Evolutionary conservation across 2,329 filamentous ascomycete species (phyloP), one percentile per base, ranked within the genome.

Genomic region (Xylariaceae sp.): DNA sequence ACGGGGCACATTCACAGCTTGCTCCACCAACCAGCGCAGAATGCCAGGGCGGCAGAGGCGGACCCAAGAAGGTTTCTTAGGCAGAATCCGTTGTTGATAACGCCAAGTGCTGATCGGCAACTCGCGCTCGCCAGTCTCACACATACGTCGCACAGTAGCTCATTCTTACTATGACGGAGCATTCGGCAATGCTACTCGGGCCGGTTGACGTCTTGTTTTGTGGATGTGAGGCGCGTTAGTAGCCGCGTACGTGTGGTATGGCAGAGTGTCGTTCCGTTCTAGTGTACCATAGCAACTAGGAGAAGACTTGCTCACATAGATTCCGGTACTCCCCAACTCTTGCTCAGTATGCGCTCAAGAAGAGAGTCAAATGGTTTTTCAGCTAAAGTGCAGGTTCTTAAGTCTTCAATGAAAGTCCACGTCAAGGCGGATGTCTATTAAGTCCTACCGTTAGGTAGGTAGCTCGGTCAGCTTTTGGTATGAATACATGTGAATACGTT

Each of bases 51-150:
- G 48, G 54, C 5, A 56, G 56, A 45, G 61, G 56, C 48, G 61
- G 61, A 11, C 55, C 49, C 5, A n/a, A 13, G 37, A 56, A 30
- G 17, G 37, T 9, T 39, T 55, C 48, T 59, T 63, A 61, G 59
- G 15, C 18, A 42, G n/a, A 47, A 42, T 4, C 2, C 35, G 13
- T 55, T 51, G 47, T 37, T 37, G n/a, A 56, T 6, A 37, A 35
- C 54, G 18, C 45, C 35, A n/a, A n/a, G 48, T 42, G 48, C 42
- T 53, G 39, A 51, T 42, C 23, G 5, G 37, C 8, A 49, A 18
- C 11, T 10, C 51, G 10, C 37, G 44, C 50, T 42, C 49, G 17
- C 42, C n/a, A 48, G 11, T 23, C 37, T 9, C 51, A 48, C 5
- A 51, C 18, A 45, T 13, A 35, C 10, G 39, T 15, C 47, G 30